Evolutionary conservation across 768 basidiomycete genomes (phyloP).

Genomic region (Cyathus striatus): DNA sequence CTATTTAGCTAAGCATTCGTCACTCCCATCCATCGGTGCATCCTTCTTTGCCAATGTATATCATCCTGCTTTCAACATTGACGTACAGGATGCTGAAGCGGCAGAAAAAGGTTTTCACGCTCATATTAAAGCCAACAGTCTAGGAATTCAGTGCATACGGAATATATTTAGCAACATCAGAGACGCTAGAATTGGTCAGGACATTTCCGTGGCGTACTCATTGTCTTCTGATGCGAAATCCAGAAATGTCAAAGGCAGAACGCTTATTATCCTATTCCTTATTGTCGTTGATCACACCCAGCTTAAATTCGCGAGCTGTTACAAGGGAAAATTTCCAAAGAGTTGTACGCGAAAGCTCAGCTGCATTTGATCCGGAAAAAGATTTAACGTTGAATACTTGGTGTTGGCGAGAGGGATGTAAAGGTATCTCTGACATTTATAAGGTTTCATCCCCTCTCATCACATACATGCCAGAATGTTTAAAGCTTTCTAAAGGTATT

Average conservation of each 20-base stretch:
- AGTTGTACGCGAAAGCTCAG: too few species aligned
- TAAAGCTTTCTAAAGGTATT: conserved; percentile 73
- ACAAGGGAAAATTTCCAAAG: too few species aligned
- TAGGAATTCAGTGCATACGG: conserved; percentile 64
- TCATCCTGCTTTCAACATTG: conserved; percentile 83
- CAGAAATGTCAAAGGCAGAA: conserved; percentile 79
- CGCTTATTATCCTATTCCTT: conserved; percentile 69
- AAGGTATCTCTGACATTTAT: conserved; percentile 36
- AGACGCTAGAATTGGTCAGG: conserved; percentile 61
- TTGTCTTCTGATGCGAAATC: not conserved
- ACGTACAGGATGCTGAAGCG: conserved; percentile 63
- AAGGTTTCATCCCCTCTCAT: too few species aligned
- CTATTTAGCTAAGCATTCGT: conserved; percentile 53
- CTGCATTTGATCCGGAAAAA: too few species aligned
- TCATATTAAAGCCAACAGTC: conserved; percentile 62
- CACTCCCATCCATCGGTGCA: conserved; percentile 64
- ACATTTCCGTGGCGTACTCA: not conserved
- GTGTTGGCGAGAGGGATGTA: conserved; percentile 82
- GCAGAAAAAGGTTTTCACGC: conserved; percentile 56
- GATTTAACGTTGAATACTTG: too few species aligned
- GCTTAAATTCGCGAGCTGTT: conserved; percentile 46
- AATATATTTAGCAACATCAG: conserved; percentile 57
- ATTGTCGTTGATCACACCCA: conserved; percentile 70
- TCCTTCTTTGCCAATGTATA: conserved; percentile 75
- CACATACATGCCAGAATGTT: too few species aligned